Base-by-base conservation (phyloP, 1,284 basidiomycete genomes). In the Coniophora puteana region DNA sequence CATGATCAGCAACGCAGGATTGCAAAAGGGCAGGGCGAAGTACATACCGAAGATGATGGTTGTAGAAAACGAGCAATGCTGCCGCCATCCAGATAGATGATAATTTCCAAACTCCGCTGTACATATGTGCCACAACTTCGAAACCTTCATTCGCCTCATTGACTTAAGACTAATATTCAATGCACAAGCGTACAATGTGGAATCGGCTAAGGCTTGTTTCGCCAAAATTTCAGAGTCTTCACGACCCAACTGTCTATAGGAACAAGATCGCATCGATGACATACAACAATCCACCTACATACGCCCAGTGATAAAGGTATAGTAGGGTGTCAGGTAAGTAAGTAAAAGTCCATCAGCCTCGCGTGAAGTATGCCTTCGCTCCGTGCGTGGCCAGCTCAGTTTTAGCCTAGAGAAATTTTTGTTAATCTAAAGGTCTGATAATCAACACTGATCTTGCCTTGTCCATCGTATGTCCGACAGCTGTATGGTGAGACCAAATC, bases 401-500 rank as follows among this genome's bases (percentile, higher is more conserved):
- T 68, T 91, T 92, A 40, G 92, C 92, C 83, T 93, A 58, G 10
- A 49, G 45, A 28, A 27, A 45, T 28, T 26, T 28, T 59, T 38
- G 45, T 40, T 11, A 12, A 36, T 32, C 4, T 39, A 34, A 25
- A 13, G 21, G n/a, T n/a, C 28, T 33, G 12, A 21, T 24, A 5
- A 36, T 13, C 26, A 28, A 42, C 29, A 27, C 31, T 17, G 35
- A 41, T 61, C 72, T 40, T 47, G 78, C 87, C 77, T 90, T 88
- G 57, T 86, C 83, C 63, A 93, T 76, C 7, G 83, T 80, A 59
- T 93, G 89, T 3, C 89, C 89, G 40, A 83, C 85, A 44, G 87
- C 80, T 27, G 74, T 85, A 60, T 92, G 83, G 57, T 93, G 90
- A 43, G 71, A 66, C 78, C 89, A 95, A 51, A 93, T 92, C 85